Base-by-base conservation (phyloP, 1,284 basidiomycete genomes). In the Tremellales sp. region DNA sequence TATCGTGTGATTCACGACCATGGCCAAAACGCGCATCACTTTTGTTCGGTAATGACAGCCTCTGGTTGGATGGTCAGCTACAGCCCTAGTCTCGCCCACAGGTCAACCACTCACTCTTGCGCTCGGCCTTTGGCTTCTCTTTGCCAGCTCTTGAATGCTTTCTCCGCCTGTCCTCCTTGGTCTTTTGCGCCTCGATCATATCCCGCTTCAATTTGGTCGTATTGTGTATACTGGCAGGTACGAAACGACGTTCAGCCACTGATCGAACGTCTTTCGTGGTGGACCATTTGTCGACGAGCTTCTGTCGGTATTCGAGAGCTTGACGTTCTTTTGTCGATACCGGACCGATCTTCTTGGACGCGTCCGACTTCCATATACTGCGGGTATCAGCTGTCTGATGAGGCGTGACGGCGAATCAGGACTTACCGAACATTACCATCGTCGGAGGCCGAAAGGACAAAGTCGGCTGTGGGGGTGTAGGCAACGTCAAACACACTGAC, bases 131-230 rank as follows among this genome's bases (percentile, higher is more conserved):
- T 6, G 94, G 93, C 72, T 93, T 97, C 73, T 77, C 83, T 70
- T 86, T 83, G 46, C 92, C 90, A 11, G 83, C 84, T 36, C 88
- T 80, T 8, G 88, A 84, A 66, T 93, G 89, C 68, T 87, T 90
- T 67, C 92, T 77, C 60, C 93, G 79, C 61, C 91, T 82, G 72
- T 97, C 94, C 68, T 98, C 92, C 78, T 97, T 97, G 79, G 87
- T 86, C 53, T 86, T 82, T 47, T 81, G 79, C 6, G 91, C 85
- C 43, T 94, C 91, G 67, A 94, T 75, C 93, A 98, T 97, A 39
- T 89, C 91, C 52, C 83, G 81, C 75, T 97, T 93, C 76, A 97
- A 84, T 69, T 86, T 84, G 48, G 82, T 78, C 0, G 93, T 88
- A 64, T 89, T 86, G 75, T 94, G 84, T 41, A 98, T 87, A 24